These are phyloP conservation scores for Xylaria sp. DNA, from an alignment of 2,329 filamentous ascomycete species.

Conservation along the genomic window DNA sequence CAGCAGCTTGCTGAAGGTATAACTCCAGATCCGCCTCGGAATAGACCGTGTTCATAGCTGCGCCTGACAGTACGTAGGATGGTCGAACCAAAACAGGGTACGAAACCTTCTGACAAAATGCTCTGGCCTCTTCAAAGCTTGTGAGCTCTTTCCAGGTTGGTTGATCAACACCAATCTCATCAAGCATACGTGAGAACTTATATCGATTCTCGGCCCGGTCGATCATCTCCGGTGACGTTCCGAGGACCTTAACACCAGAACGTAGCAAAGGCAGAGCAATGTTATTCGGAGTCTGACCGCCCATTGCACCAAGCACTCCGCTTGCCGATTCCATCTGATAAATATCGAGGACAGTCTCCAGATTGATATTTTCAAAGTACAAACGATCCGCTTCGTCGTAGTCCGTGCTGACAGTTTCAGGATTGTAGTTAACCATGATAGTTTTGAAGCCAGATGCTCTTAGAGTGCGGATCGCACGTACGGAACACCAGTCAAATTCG, in stretches of 20 bases:
- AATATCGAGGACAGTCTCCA: constrained; percentile 92
- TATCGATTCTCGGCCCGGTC: constrained; percentile 97
- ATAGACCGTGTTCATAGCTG: constrained; percentile 99
- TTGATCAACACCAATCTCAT: constrained; percentile 93
- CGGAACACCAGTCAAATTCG: constrained; percentile 99
- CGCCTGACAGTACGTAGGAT: constrained; percentile 95
- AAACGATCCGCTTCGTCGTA: constrained; percentile 94
- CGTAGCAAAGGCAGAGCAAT: constrained; percentile 91
- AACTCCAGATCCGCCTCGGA: constrained; percentile 90
- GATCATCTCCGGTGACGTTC: constrained; percentile 98
- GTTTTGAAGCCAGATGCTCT: constrained; percentile 88
- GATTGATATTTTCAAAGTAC: constrained; percentile 95
- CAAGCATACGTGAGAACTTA: constrained; percentile 98
- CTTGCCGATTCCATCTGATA: constrained; percentile 86
- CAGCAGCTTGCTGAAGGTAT: constrained; percentile 89
- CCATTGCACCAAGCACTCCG: constrained; percentile 94
- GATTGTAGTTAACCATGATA: constrained; percentile 84
- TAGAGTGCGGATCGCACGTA: constrained; percentile 90
- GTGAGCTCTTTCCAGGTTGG: constrained; percentile 98
- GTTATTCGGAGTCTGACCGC: constrained; percentile 97
- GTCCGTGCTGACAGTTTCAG: constrained; percentile 89
- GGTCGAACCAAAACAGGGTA: constrained; percentile 96
- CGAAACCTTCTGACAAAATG: constrained; percentile 86
- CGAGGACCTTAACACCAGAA: constrained; percentile 89
- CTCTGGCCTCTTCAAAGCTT: constrained; percentile 87